These are phyloP conservation scores for Solanum hybrid DNA, from an alignment of 305 asterid genomes.

Conservation along the genomic window DNA sequence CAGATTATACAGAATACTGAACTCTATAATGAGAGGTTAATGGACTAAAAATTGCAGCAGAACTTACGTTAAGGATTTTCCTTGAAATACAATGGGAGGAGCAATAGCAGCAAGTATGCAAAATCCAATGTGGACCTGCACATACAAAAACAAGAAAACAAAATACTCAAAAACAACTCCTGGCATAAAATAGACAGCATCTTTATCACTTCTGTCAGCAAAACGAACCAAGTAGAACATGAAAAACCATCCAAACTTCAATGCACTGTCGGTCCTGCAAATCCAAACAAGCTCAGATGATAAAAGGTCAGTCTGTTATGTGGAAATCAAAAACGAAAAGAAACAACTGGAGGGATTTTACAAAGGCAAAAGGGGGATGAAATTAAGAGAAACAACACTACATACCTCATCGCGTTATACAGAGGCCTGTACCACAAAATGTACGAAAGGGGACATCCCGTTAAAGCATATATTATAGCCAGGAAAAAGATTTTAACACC, in stretches of 20 bases:
- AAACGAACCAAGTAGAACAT: slow-evolving; percentile 70
- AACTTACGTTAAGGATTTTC: slow-evolving; percentile 82
- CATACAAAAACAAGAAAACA: slow-evolving; percentile 15
- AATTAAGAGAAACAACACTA: background rate
- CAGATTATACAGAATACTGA: background rate
- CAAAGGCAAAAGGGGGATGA: background rate
- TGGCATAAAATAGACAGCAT: background rate
- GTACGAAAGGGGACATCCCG: slow-evolving; percentile 87
- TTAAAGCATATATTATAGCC: slow-evolving; percentile 75
- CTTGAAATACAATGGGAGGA: slow-evolving; percentile 88
- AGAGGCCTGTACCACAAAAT: slow-evolving; percentile 95
- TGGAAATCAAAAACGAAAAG: background rate
- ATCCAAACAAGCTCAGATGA: background rate
- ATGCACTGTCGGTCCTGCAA: slow-evolving; percentile 94
- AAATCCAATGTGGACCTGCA: slow-evolving; percentile 89
- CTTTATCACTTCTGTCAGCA: background rate
- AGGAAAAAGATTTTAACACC: slow-evolving; percentile 93
- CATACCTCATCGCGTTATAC: slow-evolving; percentile 93
- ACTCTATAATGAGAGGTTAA: background rate
- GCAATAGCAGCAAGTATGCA: slow-evolving; percentile 98
- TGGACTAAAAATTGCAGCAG: background rate
- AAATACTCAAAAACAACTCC: background rate
- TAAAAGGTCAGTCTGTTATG: background rate
- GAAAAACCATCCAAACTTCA: slow-evolving; percentile 94
- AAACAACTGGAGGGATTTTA: slow-evolving; percentile 1